Percentiles rank a stretch among this genome's conserved stretches.
Evolutionary conservation across 257 asterid species (phyloP).

Genomic region (Anisodus acutangulus): DNA sequence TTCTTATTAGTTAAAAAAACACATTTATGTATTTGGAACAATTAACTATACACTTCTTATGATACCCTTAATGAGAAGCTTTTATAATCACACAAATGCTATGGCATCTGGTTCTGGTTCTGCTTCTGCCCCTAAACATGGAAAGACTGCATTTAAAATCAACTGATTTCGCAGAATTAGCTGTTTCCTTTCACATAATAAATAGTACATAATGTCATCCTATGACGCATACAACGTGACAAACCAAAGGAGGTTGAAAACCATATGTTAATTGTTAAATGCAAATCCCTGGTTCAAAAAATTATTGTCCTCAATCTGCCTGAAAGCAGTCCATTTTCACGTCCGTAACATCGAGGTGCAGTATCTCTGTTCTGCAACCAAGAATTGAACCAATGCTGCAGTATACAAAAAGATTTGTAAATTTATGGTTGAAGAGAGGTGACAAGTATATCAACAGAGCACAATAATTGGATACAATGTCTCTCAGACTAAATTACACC

Average conservation of each 20-base stretch:
- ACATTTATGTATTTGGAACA: background rate
- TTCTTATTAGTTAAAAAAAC: background rate
- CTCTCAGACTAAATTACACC: background rate
- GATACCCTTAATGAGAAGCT: background rate
- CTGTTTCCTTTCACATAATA: background rate
- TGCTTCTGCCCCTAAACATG: background rate
- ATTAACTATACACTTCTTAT: background rate
- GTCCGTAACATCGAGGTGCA: slow-evolving; percentile 95
- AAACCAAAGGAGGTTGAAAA: background rate
- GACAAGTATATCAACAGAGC: background rate
- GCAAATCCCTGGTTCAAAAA: background rate
- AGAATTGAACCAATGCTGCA: slow-evolving; percentile 89
- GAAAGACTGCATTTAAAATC: background rate
- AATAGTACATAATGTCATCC: background rate
- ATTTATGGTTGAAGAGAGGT: slow-evolving; percentile 8
- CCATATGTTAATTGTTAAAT: background rate
- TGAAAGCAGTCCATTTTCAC: slow-evolving; percentile 97
- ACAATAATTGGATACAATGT: background rate
- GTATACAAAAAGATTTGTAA: slow-evolving; percentile 23
- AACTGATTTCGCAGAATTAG: background rate
- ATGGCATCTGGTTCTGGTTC: background rate
- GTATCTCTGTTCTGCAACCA: slow-evolving; percentile 91
- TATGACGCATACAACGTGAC: background rate
- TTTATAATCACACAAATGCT: background rate
- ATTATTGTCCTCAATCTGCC: slow-evolving; percentile 21